Base-by-base conservation (phyloP, 805 yeast species). In the Candida loeiensis region DNA sequence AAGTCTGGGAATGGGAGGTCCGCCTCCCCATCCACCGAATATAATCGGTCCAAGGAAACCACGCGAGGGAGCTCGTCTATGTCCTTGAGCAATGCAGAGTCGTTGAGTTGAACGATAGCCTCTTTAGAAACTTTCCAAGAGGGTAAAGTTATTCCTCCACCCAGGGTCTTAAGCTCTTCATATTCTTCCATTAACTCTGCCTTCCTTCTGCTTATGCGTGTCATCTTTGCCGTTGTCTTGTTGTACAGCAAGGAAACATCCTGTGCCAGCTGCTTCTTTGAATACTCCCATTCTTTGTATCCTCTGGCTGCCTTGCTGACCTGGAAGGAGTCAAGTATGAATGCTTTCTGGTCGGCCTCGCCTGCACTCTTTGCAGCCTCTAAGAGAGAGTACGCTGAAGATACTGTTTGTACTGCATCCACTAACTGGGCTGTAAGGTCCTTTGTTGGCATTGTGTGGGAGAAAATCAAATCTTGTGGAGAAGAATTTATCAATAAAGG, bases 291-390 rank as follows among this genome's bases (percentile, higher is more conserved):
- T 15, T 49, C 54, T 45, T 61, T 58, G 47, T 52, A 60, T 4
- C 50, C 53, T 33, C 52, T 49, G 31, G 64, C 68, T 34, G 60
- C 51, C 41, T 53, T 55, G 44, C 54, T 64, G 30, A 63, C 56
- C 17, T 53, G 39, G 43, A 62, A 64, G 17, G 73, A 66, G 40
- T 66, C 73, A 13, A 66, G 46, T 2, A 65, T 47, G 29, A 51
- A 53, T 28, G 50, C 43, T 40, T 48, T 54, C 30, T 8, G 26
- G 14, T 12, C 15, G 16, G 8, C 26, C 19, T 31, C 34, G 5
- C n/a, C 9, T 4, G 34, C 24, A 3, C 21, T 22, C 12, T 25
- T 19, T 4, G 34, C 17, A 3, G 34, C 36, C 20, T 25, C 18
- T 13, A 20, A 25, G 14, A 39, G 15, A n/a, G 13, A 13, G 22